phyloP scores from a whole-genome alignment of 2,329 filamentous ascomycete species.

The Malbranchea zuffiana region DNA sequence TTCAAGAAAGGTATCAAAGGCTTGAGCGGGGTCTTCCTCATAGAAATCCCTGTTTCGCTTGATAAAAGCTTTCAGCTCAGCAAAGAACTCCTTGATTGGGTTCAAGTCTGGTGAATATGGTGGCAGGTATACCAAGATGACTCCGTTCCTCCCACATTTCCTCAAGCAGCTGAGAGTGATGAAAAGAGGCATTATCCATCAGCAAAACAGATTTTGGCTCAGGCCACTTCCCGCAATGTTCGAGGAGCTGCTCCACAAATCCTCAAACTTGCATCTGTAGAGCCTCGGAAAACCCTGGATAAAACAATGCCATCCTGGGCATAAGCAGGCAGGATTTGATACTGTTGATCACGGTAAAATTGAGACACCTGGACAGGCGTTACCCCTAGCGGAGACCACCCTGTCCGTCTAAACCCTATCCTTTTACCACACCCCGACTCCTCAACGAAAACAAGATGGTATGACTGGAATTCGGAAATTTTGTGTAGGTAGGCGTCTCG shows the following conservation, averaged over 20 bases:
- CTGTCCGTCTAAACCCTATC: conserved; percentile 24
- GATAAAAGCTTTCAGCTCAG: conserved; percentile 28
- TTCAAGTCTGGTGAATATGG: conserved; percentile 18
- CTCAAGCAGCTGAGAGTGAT: conserved; percentile 10
- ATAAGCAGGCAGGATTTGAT: conserved; percentile 27
- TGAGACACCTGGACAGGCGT: conserved; percentile 18
- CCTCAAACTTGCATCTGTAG: conserved; percentile 25
- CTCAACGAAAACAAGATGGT: conserved; percentile 29
- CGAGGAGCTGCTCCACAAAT: conserved; percentile 24
- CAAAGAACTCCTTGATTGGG: conserved; percentile 30
- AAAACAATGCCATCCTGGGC: conserved; percentile 23
- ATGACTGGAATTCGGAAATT: conserved; percentile 23
- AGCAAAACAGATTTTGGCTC: conserved; percentile 25
- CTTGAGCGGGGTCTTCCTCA: conserved; percentile 15
- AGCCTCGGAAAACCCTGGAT: conserved; percentile 22
- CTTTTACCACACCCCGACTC: conserved; percentile 31
- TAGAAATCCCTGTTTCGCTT: conserved; percentile 21
- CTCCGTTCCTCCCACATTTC: conserved; percentile 11
- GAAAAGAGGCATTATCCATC: conserved; percentile 18
- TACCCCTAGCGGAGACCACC: conserved; percentile 26
- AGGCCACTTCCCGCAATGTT: conserved; percentile 21
- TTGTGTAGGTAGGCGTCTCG: conserved; percentile 27
- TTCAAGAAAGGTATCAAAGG: conserved; percentile 22
- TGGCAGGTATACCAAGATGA: conserved; percentile 10
- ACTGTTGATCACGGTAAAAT: conserved; percentile 18